Base-by-base conservation (phyloP, 345 rosid genomes). In the Hibiscus syriacus region DNA sequence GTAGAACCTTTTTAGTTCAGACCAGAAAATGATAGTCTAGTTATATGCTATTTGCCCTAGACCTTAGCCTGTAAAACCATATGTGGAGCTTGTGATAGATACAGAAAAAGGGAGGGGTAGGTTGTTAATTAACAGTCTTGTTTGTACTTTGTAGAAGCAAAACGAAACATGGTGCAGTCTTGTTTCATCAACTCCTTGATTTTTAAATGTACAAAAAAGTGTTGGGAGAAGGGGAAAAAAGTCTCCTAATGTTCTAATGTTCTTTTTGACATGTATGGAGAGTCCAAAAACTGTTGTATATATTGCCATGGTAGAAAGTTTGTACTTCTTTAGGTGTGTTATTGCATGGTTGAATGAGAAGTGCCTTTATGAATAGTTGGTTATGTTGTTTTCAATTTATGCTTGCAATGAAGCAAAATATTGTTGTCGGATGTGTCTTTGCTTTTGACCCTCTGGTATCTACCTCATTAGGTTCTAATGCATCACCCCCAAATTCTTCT, bases 401-500 rank as follows among this genome's bases (percentile, higher is more conserved):
- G 38, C 4, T 6, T 50, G 50, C 20, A 25, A 34, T 46, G 72
- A 50, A 60, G 32, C 17, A 11, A 54, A 25, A 32, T 8, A 17
- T 68, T 65, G 46, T 30, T 22, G 16, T 29, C 9, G 5, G 17
- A 49, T 65, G 11, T 36, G 39, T 34, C 46, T 65, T 67, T 67
- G 20, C 22, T 3, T 16, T 50, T 71, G 5, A 17, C 29, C 43
- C 3, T 45, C 27, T 71, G 36, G 43, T 43, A 53, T 56, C 50
- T 23, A 56, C 63, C 55, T 55, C 64, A 57, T 73, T 55, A 34
- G 20, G 30, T 46, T 29, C 68, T 46, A 54, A 68, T 34, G 36
- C 55, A 3, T 20, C 68, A 67, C 36, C 56, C 57, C 65, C 67
- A 64, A 72, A 46, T 55, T 36, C 36, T 25, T 45, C 68, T 69